A percentile compares a stretch with the other conserved stretches of the same genome.
Evolutionary conservation across 2,329 filamentous ascomycete species (phyloP).

Genomic region (Periglandula ipomoeae): DNA sequence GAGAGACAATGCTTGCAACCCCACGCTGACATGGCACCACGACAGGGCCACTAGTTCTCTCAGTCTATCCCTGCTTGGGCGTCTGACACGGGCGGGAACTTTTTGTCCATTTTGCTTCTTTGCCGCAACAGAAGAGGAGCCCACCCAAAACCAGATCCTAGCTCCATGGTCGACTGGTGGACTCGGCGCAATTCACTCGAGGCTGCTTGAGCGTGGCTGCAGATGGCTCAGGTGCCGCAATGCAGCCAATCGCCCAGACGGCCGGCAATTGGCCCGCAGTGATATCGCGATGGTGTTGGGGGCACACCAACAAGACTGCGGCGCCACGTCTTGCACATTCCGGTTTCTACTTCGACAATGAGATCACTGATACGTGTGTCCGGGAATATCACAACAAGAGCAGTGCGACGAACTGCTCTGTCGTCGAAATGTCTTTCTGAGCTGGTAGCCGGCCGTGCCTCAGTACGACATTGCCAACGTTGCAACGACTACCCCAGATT

Average conservation of each 20-base stretch:
- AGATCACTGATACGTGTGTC: too few relatives aligned
- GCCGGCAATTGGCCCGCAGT: neutral
- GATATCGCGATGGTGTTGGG: neutral
- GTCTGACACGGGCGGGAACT: neutral
- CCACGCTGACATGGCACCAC: neutral
- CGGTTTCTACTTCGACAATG: too few relatives aligned
- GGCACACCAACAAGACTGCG: too few relatives aligned
- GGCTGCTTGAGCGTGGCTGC: neutral
- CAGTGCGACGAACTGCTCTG: too few relatives aligned
- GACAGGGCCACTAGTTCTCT: neutral
- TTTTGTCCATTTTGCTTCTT: too few relatives aligned
- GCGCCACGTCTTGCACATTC: too few relatives aligned
- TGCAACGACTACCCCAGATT: neutral
- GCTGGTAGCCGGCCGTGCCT: neutral
- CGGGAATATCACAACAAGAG: too few relatives aligned
- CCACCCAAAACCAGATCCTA: neutral
- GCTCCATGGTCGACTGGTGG: neutral
- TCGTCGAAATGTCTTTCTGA: too few relatives aligned
- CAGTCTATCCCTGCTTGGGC: neutral
- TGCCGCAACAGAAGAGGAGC: neutral
- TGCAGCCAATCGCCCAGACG: neutral
- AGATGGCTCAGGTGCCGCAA: neutral
- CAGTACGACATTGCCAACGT: neutral
- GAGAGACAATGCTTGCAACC: neutral
- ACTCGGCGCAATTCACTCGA: neutral